Conservation (phyloP, 768 basidiomycete species). For the Mycena amicta region DNA sequence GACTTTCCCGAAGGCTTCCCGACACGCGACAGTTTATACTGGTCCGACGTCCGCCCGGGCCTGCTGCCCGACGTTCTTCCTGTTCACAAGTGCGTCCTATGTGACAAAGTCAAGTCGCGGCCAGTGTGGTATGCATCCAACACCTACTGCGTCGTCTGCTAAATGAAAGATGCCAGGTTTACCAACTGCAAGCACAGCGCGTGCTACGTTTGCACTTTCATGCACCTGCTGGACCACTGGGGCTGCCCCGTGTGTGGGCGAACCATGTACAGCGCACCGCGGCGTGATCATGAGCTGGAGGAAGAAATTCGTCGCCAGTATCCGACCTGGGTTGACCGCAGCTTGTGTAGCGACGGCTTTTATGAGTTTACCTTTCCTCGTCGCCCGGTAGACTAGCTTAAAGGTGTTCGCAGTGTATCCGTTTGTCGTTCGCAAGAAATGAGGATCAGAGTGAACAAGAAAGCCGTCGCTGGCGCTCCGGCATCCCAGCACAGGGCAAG, state of each 20-base stretch:
- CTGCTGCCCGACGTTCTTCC: not conserved
- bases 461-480: too few relatives aligned
- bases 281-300: not conserved
- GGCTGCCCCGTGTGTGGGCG: not conserved
- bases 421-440: too few relatives aligned
- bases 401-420: too few relatives aligned
- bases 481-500: too few relatives aligned
- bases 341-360: not conserved
- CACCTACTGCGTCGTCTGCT: not conserved
- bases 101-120: not conserved
- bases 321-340: not conserved
- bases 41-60: not conserved
- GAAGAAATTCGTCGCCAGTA: not conserved
- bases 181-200: not conserved
- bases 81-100: not conserved
- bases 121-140: not conserved
- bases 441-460: too few relatives aligned
- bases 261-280: not conserved
- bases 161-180: not conserved
- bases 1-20: not conserved
- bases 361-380: not conserved
- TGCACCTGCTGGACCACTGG: not conserved
- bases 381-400: too few relatives aligned
- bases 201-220: not conserved
- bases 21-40: not conserved